Base-by-base conservation (phyloP, 805 yeast genomes). In the Yarrowia deformans region DNA sequence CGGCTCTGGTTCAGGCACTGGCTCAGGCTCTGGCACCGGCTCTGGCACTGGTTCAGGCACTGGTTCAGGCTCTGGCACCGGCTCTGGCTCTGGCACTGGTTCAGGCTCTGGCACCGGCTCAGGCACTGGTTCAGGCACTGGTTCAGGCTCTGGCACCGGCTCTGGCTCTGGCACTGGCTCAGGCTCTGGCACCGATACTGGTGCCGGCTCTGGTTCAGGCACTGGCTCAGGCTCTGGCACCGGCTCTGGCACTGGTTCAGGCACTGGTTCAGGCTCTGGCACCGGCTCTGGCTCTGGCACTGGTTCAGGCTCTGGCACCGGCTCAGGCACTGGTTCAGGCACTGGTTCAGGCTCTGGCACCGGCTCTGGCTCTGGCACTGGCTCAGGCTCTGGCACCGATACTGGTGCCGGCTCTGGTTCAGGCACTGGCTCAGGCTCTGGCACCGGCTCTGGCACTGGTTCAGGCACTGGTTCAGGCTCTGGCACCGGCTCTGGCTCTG, bases 261-360 rank as follows among this genome's bases (percentile, higher is more conserved):
- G 14, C 13, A 2, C 7, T 1, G 40, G 40, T 5, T 39, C 40
- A 9, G 50, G 54, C 16, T 48, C 52, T 7, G 12, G 12, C 49
- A 19, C 29, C 32, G 49, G 32, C 13, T 2, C 29, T 23, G 29
- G 29, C 5, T 35, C 39, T 4, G 50, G 50, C 18, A n/a, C n/a
- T n/a, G n/a, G n/a, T n/a, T 45, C 48, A 8, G 52, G 54, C 7
- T 32, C 54, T 29, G 54, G 54, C n/a, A n/a, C n/a, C n/a, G 54
- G 37, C 12, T 14, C 12, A 10, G 37, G 37, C 32, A 19, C 19
- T 46, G n/a, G n/a, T n/a, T n/a, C n/a, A n/a, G 14, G 14, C 13
- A 2, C 7, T 1, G 40, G 40, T 5, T 39, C 40, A 9, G 50
- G 54, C 16, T 48, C 52, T 7, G 12, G 12, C 49, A 19, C 29